These are phyloP conservation scores for Chimonanthus praecox DNA, from an alignment of 164 flowering plant genomes.

Conservation along the genomic window DNA sequence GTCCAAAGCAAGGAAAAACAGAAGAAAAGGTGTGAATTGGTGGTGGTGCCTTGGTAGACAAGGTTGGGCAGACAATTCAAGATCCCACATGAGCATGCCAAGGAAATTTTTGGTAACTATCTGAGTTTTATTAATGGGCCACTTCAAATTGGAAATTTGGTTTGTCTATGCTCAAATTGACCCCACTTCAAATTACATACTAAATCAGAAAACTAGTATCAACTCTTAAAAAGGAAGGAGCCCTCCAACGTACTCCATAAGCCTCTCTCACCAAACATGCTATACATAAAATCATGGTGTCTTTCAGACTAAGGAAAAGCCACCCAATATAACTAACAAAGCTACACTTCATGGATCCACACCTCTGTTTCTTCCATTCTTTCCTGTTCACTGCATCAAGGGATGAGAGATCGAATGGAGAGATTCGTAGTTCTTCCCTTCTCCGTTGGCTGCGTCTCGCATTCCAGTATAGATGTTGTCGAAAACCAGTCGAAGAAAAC, in stretches of 20 bases:
- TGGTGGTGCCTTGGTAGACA: constrained; percentile 29
- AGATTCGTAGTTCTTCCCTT: constrained; percentile 62
- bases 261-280: constrained; percentile 37
- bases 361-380: constrained; percentile 2
- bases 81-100: constrained; percentile 13
- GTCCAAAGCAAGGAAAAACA: constrained; percentile 26
- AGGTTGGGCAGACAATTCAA: constrained; percentile 29
- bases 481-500: constrained; percentile 25
- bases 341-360: constrained; percentile 10
- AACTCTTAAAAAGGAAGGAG: not conserved
- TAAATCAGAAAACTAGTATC: too few species aligned
- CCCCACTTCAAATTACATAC: too few species aligned
- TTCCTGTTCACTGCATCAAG: constrained; percentile 6
- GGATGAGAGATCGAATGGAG: constrained; percentile 59
- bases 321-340: constrained; percentile 31
- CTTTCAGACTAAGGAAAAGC: constrained; percentile 39
- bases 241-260: constrained; percentile 20
- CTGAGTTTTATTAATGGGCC: not conserved
- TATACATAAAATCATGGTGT: constrained; percentile 26
- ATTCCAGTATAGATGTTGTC: constrained; percentile 39
- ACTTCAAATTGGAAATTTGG: not conserved
- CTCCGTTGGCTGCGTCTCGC: constrained; percentile 50
- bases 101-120: not conserved
- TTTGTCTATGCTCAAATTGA: too few species aligned
- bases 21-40: not conserved